These are phyloP conservation scores for Cicer cuneatum DNA, from an alignment of 306 rosid genomes.

Conservation along the genomic window DNA sequence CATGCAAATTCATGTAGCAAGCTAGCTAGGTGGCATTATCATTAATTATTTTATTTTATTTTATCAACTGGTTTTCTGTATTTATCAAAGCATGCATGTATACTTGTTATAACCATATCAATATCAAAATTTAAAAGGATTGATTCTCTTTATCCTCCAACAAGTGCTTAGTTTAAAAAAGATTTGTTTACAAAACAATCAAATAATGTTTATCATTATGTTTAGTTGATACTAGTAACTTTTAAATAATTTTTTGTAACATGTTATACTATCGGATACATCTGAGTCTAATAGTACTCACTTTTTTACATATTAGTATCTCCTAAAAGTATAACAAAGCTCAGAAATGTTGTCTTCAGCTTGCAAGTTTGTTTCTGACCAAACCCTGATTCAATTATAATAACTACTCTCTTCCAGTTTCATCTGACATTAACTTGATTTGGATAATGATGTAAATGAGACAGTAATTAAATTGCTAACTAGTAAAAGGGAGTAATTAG, in stretches of 20 bases:
- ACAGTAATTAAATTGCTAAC: slow-evolving; percentile 63
- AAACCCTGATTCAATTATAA: slow-evolving; percentile 37
- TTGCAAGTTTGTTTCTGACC: slow-evolving; percentile 28
- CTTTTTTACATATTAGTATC: neutral
- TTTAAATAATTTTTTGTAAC: slow-evolving; percentile 10
- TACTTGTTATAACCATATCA: slow-evolving; percentile 51
- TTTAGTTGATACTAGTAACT: slow-evolving; percentile 5
- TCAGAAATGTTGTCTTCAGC: slow-evolving; percentile 25
- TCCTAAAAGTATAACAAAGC: slow-evolving; percentile 20
- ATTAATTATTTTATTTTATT: slow-evolving; percentile 53
- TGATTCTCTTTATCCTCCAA: slow-evolving; percentile 51
- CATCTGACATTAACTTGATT: slow-evolving; percentile 54
- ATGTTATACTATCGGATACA: slow-evolving; percentile 41
- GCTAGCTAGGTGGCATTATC: slow-evolving; percentile 74
- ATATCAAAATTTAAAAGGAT: slow-evolving; percentile 45
- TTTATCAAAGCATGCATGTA: slow-evolving; percentile 60
- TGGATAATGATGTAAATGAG: slow-evolving; percentile 49
- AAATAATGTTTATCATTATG: slow-evolving; percentile 48
- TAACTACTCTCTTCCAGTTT: slow-evolving; percentile 46
- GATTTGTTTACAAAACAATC: slow-evolving; percentile 38
- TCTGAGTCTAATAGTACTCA: slow-evolving; percentile 13
- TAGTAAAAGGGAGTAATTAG: slow-evolving; percentile 83
- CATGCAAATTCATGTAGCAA: slow-evolving; percentile 74
- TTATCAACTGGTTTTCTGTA: slow-evolving; percentile 43
- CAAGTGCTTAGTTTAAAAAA: slow-evolving; percentile 46